Base-by-base conservation (phyloP, 306 rosid species). In the Abrus precatorius region DNA sequence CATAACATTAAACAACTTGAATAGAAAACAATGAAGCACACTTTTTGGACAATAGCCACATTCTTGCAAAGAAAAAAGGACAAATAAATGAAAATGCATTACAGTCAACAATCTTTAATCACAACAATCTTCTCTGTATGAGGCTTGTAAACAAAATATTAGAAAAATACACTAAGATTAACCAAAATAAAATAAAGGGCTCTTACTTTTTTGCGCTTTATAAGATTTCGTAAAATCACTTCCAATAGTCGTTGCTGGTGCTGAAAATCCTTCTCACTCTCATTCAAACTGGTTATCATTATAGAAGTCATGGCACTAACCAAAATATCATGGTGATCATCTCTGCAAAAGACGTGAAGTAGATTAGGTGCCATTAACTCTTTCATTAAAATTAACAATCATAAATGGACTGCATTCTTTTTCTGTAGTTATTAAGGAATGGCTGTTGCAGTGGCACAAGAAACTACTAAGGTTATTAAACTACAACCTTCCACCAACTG, bases 201-300 rank as follows among this genome's bases (percentile, higher is more conserved):
- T 79, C 84, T 86, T 85, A 88, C 99, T 80, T 84, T 88, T 87
- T 68, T 89, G 14, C 87, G 90, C 87, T 80, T 89, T 29, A 95
- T 55, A 72, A 95, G 91, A 86, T 93, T 95, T 59, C 38, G 89
- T 67, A 95, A 86, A 85, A 95, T 76, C 82, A 92, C 90, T 82
- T 89, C 92, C 88, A 93, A 83, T 30, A 93, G 93, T 64, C 77
- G 20, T 20, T 20, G 20, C 20, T 20, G 20, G 20, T 20, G 79
- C 81, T 83, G 91, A 78, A 94, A 88, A 74, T 88, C 88, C 83
- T 92, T 97, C 88, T 93, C 90, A 1, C 89, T 84, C 70, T 80
- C 89, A 54, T 71, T 83, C 79, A 83, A 72, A 52, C 83, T 72
- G 63, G 72, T 79, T 75, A 76, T 61, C 87, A 86, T 86, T 77